Evolutionary conservation across 768 basidiomycete genomes (phyloP).

Genomic region (Naganishia antarctica): DNA sequence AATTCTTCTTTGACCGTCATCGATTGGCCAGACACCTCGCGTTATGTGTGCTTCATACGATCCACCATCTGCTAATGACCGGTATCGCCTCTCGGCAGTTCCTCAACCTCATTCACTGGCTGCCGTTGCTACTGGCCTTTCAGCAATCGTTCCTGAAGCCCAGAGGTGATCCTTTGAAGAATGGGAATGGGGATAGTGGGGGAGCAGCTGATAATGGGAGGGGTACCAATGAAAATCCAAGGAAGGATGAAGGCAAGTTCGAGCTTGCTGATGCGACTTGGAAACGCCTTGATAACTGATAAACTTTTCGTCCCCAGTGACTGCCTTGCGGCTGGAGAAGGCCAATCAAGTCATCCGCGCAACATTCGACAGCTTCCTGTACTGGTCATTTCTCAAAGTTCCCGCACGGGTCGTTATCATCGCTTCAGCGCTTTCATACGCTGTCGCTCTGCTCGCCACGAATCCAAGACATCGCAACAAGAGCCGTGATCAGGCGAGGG

Average conservation of each 20-base stretch:
- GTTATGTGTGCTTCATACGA: neutral
- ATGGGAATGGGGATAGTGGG: too few relatives aligned
- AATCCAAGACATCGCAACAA: neutral
- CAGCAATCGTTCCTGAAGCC: neutral
- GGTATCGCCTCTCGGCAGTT: neutral
- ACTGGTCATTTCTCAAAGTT: slow-evolving; percentile 12
- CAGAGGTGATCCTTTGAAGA: too few relatives aligned
- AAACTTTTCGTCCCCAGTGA: neutral
- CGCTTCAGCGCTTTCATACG: neutral
- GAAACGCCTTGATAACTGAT: too few relatives aligned
- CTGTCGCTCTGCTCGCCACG: neutral
- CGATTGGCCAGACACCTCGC: neutral
- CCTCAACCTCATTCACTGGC: slow-evolving; percentile 5
- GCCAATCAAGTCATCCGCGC: neutral
- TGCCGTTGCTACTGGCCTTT: neutral
- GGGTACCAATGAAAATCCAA: too few relatives aligned
- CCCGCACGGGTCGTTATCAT: neutral
- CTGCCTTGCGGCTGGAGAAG: neutral
- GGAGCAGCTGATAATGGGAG: neutral
- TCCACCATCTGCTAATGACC: neutral
- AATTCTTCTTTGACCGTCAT: neutral
- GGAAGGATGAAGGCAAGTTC: too few relatives aligned
- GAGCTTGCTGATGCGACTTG: too few relatives aligned
- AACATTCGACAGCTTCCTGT: neutral
- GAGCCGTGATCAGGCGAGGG: too few relatives aligned